Base-by-base conservation (phyloP, 345 rosid species). In the Psidium friedrichsthalianum region DNA sequence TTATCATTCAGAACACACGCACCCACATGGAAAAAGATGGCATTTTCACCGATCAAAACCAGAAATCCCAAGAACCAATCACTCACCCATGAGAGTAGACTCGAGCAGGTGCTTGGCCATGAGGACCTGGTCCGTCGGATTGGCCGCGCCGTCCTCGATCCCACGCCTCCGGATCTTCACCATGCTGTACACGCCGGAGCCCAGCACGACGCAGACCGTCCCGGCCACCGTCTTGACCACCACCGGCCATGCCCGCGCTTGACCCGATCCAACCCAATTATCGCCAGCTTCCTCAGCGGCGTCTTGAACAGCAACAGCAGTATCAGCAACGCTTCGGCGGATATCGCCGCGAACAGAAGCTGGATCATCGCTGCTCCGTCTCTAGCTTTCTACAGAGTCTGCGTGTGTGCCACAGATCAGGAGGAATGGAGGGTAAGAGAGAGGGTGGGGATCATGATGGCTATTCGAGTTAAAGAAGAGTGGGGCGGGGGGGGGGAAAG, bases 191-290 rank as follows among this genome's bases (percentile, higher is more conserved):
- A 96, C 88, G 84, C 93, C 91, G 27, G 99, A 88, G 84, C 89
- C 86, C 82, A 96, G 88, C 78, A 97, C 89, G 44, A 93, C 89
- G 36, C 78, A 61, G 5, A 96, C 88, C 40, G 99, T 96, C 24
- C 85, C 98, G 11, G 91, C 92, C 69, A 97, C 91, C n/a, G 99
- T 92, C 90, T 93, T 95, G 56, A 96, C 88, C 88, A 96, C 89
- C 49, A 97, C 90, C 8, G 99, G 11, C 99, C 99, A 21, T 95
- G 93, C 2, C 99, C 99, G 25, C 98, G 96, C 93, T 97, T 97
- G 59, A 93, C 82, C 84, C 92, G 92, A 90, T 96, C 99, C 84
- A 96, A 59, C 51, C 89, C 86, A 92, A 92, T 78, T 85, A 96
- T 90, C 88, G 92, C 91, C 51, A 97, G 93, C 94, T 95, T 95